Percentiles rank a stretch among this genome's conserved stretches.
Evolutionary conservation across 176 grass and related monocot genomes (phyloP).

Genomic region (Aegilops tauschii): DNA sequence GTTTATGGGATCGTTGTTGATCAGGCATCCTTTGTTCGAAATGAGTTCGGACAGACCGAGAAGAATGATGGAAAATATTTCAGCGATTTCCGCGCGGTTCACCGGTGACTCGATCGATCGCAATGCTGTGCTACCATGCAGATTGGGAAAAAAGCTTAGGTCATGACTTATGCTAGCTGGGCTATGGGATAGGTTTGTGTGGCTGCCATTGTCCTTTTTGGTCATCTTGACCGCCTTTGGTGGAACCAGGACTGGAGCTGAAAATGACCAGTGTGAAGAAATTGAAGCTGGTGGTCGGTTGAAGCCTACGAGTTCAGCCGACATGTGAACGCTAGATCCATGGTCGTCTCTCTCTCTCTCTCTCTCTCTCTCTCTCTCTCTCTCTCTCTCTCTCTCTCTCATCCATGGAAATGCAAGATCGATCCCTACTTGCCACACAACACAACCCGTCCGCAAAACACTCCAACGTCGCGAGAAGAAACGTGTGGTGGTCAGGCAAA

Average conservation of each 20-base stretch:
- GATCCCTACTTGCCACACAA: too few species aligned
- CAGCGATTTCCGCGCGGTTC: neutral
- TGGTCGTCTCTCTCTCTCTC: neutral
- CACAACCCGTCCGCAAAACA: neutral
- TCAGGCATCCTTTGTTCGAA: neutral
- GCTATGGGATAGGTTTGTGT: neutral
- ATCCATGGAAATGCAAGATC: too few species aligned
- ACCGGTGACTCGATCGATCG: too few species aligned
- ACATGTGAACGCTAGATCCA: neutral
- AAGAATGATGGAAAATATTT: neutral
- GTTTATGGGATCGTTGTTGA: neutral
- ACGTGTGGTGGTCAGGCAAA: neutral
- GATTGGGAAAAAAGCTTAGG: neutral
- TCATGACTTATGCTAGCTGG: neutral
- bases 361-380: neutral
- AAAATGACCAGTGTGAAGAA: neutral
- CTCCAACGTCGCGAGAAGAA: too few species aligned
- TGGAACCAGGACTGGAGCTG: neutral
- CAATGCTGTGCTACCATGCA: too few species aligned
- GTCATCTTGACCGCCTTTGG: neutral
- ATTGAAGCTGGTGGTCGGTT: neutral
- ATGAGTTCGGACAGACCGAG: conserved; percentile 1
- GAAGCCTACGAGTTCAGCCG: neutral
- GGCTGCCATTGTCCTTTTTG: neutral
- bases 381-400: too few species aligned